Conservation (phyloP, 768 basidiomycete species). For the Sarcodon aspratus region DNA sequence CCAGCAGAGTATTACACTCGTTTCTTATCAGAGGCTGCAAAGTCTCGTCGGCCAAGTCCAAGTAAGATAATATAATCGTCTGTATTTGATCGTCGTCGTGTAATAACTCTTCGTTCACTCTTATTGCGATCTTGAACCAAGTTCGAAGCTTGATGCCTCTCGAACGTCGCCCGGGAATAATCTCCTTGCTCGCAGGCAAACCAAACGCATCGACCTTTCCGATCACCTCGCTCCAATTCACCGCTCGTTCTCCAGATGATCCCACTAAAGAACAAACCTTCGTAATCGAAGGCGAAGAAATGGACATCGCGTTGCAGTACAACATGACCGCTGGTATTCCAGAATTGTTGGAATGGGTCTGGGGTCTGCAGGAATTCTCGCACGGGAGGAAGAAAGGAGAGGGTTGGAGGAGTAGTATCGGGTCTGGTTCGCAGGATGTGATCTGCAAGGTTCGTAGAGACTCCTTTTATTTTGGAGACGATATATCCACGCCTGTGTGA, state of each 20-base stretch:
- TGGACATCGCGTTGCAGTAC: constrained; percentile 57
- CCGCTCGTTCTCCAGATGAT: constrained; percentile 30
- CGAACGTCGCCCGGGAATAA: constrained; percentile 70
- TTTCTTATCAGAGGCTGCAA: constrained; percentile 56
- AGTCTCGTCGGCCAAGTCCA: constrained; percentile 37
- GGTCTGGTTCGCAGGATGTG: constrained; percentile 84
- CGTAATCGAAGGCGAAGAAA: constrained; percentile 40
- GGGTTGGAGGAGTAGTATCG: constrained; percentile 73
- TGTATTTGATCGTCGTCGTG: neutral
- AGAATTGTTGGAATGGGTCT: constrained; percentile 54
- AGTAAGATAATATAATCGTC: constrained; percentile 33
- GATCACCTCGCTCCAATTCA: constrained; percentile 67
- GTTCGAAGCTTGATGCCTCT: constrained; percentile 63
- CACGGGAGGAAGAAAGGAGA: constrained; percentile 51
- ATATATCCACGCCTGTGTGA: neutral
- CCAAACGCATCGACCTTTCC: constrained; percentile 87
- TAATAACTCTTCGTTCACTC: neutral
- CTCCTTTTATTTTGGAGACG: too few relatives aligned
- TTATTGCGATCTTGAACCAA: constrained; percentile 9
- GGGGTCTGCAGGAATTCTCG: constrained; percentile 54
- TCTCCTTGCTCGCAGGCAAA: constrained; percentile 84
- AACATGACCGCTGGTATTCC: constrained; percentile 64
- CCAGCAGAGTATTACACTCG: constrained; percentile 41
- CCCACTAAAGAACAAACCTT: constrained; percentile 33
- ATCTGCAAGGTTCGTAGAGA: constrained; percentile 60